Evolutionary conservation across 352 stramenopile species (phyloP).

Genomic region (Phytophthora ramorum): DNA sequence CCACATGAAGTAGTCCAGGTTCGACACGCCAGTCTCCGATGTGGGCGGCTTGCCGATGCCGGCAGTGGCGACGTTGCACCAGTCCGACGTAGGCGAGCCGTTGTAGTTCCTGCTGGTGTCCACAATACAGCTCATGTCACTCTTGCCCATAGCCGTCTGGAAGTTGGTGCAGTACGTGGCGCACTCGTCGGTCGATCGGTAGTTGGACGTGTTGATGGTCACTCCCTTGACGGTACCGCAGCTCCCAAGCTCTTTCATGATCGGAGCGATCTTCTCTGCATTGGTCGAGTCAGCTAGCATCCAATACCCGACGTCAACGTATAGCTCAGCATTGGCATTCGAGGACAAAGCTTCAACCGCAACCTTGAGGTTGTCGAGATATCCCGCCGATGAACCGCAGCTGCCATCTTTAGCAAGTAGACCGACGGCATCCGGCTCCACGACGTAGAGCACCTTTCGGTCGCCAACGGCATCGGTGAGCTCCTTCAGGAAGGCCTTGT

Average conservation of each 20-base stretch:
- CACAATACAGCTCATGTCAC: conserved; percentile 53
- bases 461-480: conserved; percentile 44
- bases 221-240: conserved; percentile 60
- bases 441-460: conserved; percentile 64
- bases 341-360: conserved; percentile 51
- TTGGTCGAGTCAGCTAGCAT: conserved; percentile 42
- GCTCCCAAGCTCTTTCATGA: conserved; percentile 45
- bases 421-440: conserved; percentile 64
- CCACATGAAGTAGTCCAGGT: conserved; percentile 75
- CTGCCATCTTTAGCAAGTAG: conserved; percentile 46
- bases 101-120: conserved; percentile 71
- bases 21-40: conserved; percentile 41
- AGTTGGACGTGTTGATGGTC: conserved; percentile 77
- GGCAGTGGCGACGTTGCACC: conserved; percentile 67
- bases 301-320: conserved; percentile 71
- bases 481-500: conserved; percentile 49
- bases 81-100: conserved; percentile 47
- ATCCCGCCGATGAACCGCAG: conserved; percentile 48
- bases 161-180: conserved; percentile 54
- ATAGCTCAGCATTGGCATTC: conserved; percentile 62
- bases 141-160: conserved; percentile 47
- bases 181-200: conserved; percentile 55
- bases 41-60: conserved; percentile 61
- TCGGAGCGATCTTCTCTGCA: conserved; percentile 34
- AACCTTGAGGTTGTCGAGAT: conserved; percentile 55